Base-by-base conservation (phyloP, 352 stramenopile species). In the Stephanocyclus meneghinianus region DNA sequence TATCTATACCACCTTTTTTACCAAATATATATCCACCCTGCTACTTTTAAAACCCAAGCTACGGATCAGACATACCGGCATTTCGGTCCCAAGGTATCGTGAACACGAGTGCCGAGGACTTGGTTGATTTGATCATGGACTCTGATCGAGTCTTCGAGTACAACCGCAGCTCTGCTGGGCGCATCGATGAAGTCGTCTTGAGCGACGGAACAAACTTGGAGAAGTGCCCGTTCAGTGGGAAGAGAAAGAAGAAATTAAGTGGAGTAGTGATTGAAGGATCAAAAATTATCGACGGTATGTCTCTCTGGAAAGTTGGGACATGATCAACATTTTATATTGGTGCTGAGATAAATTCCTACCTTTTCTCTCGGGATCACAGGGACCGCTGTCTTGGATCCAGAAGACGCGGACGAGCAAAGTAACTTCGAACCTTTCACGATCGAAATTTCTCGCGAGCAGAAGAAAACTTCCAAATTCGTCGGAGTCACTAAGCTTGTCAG, bases 121-220 rank as follows among this genome's bases (percentile, higher is more conserved):
- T 93, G 5, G 77, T 90, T 13, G 86, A 92, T 64, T 72, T 93
- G 48, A 60, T 93, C 8, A 83, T 93, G 35, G 88, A 93, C 81
- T 89, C 77, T 26, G 62, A 7, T 18, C 72, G 86, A 18, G 88
- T 92, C 0, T 74, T 82, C 40, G 81, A 90, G 75, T 93, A 93
- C 72, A 93, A 93, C 68, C 89, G 90, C 48, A 84, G 89, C 21
- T 90, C 78, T 63, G 76, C 90, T 21, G 88, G 86, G 15, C 44
- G 88, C 18, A 69, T 60, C 21, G 88, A 93, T 73, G 65, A 90
- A 53, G 44, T 91, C 9, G 66, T 88, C 0, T 75, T 92, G 0
- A 81, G 86, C 47, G 74, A 91, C 55, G 78, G 78, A 45, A 80
- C n/a, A 8, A 59, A 80, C 44, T 15, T 72, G 7, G 78, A 81